phyloP scores from a whole-genome alignment of 495 filamentous ascomycete species.

The Penicillium cosmopolitanum region DNA sequence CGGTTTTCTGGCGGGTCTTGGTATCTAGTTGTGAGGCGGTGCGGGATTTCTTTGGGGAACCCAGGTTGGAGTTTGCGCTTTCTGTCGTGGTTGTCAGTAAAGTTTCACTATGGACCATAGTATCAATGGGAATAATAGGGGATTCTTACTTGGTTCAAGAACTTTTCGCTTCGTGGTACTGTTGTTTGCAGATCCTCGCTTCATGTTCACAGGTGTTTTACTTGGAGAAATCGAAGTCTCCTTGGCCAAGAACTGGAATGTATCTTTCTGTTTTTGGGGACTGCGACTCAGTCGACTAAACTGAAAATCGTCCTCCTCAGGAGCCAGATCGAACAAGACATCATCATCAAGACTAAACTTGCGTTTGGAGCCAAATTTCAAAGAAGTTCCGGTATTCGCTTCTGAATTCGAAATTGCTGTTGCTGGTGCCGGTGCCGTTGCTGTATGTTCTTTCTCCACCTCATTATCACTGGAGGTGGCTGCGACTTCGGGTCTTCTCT shows the following conservation, averaged over 20 bases:
- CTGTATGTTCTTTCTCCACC: neutral
- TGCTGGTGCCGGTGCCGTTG: too few relatives aligned
- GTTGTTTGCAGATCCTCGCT: conserved; percentile 18
- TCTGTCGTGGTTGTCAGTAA: conserved; percentile 45
- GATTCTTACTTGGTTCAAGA: conserved; percentile 61
- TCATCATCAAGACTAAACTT: conserved; percentile 64
- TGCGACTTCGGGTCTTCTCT: conserved; percentile 28
- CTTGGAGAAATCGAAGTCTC: conserved; percentile 18
- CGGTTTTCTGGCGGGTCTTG: conserved; percentile 16
- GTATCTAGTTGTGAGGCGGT: conserved; percentile 14
- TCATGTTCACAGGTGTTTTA: conserved; percentile 26
- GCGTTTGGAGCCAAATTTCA: conserved; percentile 61
- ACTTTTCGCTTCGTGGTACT: conserved; percentile 48
- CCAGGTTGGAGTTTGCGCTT: conserved; percentile 53
- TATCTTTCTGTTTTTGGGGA: conserved; percentile 14
- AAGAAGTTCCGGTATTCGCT: conserved; percentile 5
- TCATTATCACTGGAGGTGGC: conserved; percentile 5
- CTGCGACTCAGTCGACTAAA: conserved; percentile 40
- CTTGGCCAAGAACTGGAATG: conserved; percentile 9
- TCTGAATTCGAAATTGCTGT: conserved; percentile 1
- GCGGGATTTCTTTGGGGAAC: conserved; percentile 33
- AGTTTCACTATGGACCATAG: neutral
- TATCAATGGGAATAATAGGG: neutral
- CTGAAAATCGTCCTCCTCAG: conserved; percentile 53
- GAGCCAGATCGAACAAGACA: conserved; percentile 24